These are phyloP conservation scores for Magnolia kwangsiensis DNA, from an alignment of 164 flowering plant genomes.

Conservation along the genomic window DNA sequence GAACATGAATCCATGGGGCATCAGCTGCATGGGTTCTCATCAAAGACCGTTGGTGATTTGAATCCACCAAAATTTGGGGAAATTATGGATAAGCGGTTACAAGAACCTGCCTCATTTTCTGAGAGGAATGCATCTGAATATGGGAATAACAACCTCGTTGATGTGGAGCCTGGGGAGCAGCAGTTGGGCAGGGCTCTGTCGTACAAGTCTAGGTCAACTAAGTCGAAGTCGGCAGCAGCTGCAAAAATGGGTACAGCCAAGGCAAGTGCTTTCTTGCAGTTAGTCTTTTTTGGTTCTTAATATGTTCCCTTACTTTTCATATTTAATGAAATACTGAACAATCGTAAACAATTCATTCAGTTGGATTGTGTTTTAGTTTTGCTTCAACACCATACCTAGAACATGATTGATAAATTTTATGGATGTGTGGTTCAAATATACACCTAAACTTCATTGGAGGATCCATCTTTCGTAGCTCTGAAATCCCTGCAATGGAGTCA, in stretches of 20 bases:
- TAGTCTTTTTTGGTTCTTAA: background rate
- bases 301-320: background rate
- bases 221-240: conserved; percentile 55
- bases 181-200: conserved; percentile 57
- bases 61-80: conserved; percentile 28
- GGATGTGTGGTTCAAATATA: background rate
- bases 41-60: conserved; percentile 23
- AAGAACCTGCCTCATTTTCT: conserved; percentile 51
- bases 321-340: background rate
- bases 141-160: conserved; percentile 23
- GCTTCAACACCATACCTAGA: background rate
- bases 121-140: conserved; percentile 23
- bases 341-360: background rate
- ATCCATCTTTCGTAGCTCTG: too few relatives aligned
- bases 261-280: conserved; percentile 3
- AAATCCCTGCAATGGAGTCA: background rate
- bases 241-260: conserved; percentile 52
- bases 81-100: conserved; percentile 34
- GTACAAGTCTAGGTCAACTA: conserved; percentile 45
- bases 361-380: background rate
- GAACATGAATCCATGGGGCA: conserved; percentile 27
- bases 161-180: conserved; percentile 65
- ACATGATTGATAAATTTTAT: too few relatives aligned
- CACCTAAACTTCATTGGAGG: background rate
- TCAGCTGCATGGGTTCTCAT: conserved; percentile 32